Conservation (phyloP, 768 basidiomycete genomes). For the Leucosporidium creatinivorum region DNA sequence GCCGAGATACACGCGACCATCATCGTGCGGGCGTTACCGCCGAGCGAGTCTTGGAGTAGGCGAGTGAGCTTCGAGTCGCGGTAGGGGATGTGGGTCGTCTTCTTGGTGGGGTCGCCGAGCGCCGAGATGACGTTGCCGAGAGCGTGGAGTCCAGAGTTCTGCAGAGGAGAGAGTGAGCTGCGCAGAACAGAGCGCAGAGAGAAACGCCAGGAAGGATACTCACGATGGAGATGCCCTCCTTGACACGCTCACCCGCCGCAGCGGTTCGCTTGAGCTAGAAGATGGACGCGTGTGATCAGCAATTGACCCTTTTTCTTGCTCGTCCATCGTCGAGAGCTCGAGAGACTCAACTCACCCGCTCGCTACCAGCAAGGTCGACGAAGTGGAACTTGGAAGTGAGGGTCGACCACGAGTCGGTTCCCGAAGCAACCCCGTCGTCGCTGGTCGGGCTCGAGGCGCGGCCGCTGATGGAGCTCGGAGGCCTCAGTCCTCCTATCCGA, state of each 20-base stretch:
- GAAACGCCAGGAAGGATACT: not conserved
- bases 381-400: slow-evolving; percentile 96
- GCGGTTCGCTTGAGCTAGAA: slow-evolving; percentile 85
- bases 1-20: slow-evolving; percentile 99
- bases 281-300: too few relatives aligned
- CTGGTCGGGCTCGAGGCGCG: slow-evolving; percentile 3
- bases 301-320: not conserved
- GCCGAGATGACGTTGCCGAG: slow-evolving; percentile 98
- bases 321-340: too few relatives aligned
- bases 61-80: slow-evolving; percentile 97
- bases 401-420: slow-evolving; percentile 75
- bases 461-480: slow-evolving; percentile 23
- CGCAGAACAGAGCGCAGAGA: not conserved
- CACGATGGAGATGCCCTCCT: slow-evolving; percentile 58
- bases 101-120: slow-evolving; percentile 85
- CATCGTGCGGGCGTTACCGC: slow-evolving; percentile 93
- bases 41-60: slow-evolving; percentile 89
- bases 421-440: slow-evolving; percentile 49
- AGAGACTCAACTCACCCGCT: slow-evolving; percentile 56
- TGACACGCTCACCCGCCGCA: slow-evolving; percentile 90
- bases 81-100: slow-evolving; percentile 86
- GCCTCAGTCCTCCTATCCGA: slow-evolving; percentile 20
- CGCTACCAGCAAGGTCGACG: slow-evolving; percentile 94
- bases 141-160: slow-evolving; percentile 85
- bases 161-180: not conserved